These are phyloP conservation scores for Tremella yokohamensis DNA, from an alignment of 768 basidiomycete genomes.

Conservation along the genomic window DNA sequence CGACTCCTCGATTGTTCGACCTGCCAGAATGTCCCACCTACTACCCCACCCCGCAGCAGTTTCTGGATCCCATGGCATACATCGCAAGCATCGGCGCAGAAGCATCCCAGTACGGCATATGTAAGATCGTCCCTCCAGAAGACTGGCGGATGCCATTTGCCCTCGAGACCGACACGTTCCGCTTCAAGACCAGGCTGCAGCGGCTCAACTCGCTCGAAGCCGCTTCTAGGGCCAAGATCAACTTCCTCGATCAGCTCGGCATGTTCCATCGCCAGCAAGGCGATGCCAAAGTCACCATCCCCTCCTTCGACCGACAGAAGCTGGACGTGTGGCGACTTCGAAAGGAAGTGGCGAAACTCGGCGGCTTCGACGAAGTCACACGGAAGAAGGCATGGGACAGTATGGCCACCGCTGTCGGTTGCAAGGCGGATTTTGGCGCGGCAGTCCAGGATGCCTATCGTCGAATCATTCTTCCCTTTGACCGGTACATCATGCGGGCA, in stretches of 20 bases:
- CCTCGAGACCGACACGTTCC: slow-evolving; percentile 87
- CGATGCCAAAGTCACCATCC: slow-evolving; percentile 82
- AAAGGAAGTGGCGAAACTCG: slow-evolving; percentile 83
- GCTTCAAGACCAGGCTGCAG: slow-evolving; percentile 92
- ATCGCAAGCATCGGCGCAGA: slow-evolving; percentile 65
- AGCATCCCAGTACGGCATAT: slow-evolving; percentile 78
- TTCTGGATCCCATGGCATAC: slow-evolving; percentile 89
- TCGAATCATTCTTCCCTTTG: slow-evolving; percentile 91
- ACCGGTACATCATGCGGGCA: slow-evolving; percentile 74
- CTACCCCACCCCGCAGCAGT: slow-evolving; percentile 85
- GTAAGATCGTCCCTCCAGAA: slow-evolving; percentile 89
- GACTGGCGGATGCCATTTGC: slow-evolving; percentile 96
- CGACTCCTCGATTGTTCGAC: slow-evolving; percentile 64
- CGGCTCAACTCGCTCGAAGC: slow-evolving; percentile 96
- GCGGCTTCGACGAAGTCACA: slow-evolving; percentile 80
- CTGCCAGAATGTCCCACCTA: slow-evolving; percentile 85
- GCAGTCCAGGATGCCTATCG: slow-evolving; percentile 87
- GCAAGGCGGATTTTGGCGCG: slow-evolving; percentile 73
- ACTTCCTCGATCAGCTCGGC: slow-evolving; percentile 94
- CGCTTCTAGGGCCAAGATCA: slow-evolving; percentile 90
- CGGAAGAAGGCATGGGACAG: slow-evolving; percentile 75
- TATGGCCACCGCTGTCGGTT: slow-evolving; percentile 75
- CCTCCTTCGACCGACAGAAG: slow-evolving; percentile 86
- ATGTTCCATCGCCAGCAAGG: slow-evolving; percentile 95
- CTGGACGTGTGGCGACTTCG: slow-evolving; percentile 90